Evolutionary conservation across 345 rosid species (phyloP), one percentile per base, ranked within the genome.

Genomic region (Eutrema japonicum): DNA sequence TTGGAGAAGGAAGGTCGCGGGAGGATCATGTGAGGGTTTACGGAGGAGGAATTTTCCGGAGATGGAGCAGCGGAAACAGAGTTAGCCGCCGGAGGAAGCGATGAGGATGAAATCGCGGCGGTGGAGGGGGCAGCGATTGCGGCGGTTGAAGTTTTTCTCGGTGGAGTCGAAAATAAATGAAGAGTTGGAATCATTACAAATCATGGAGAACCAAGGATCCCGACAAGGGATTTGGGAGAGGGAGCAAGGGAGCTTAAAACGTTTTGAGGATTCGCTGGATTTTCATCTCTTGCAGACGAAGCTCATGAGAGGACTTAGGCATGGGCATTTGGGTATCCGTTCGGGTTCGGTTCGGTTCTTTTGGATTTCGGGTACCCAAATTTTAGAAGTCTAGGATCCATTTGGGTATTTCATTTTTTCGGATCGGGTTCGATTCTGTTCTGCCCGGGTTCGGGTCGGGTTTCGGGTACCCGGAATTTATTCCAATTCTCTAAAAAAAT

Each of bases 211-310:
- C 89, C 96, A 93, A 35, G 98, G 96, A 43, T 86, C 96, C 70
- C 98, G 78, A 54, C 81, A 58, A 64, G 83, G 88, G 79, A 93
- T 60, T 32, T 77, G 81, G 0, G 91, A 84, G 85, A 75, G 81
- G 0, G 91, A 84, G 85, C 98, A 93, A 32, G 98, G 89, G 27
- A 87, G 83, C 77, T 80, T 87, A 83, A 93, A 93, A 75, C 90
- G 86, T 47, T 81, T 62, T 3, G 98, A 93, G 63, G 74, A 56
- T 45, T 88, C 70, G 54, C 78, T 81, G 8, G 87, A 81, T 77
- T 83, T 88, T 96, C 96, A 93, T 77, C 98, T 82, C 87, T 87
- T 90, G 96, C 91, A 88, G 58, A 93, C 96, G 3, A 91, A 90
- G 62, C 61, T 66, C 62, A n/a, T n/a, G n/a, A n/a, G n/a, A n/a